Base-by-base conservation (phyloP, 257 asterid species). In the Solanum tacnaense region DNA sequence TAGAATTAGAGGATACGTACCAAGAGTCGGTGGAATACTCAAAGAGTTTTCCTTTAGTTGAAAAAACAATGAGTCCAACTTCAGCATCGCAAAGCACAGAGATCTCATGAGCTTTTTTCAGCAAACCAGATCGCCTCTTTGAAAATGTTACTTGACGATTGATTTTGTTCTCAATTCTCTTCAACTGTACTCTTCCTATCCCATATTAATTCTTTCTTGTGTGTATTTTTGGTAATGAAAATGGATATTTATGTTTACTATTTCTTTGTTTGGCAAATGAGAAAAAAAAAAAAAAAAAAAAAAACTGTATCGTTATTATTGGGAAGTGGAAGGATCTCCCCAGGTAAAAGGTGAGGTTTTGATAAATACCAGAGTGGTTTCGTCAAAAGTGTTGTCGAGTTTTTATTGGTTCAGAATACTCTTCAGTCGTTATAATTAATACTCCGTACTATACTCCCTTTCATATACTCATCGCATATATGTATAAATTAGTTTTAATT, bases 1-100 rank as follows among this genome's bases (percentile, higher is more conserved):
- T 39, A 73, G 18, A 15, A 52, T 56, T 46, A 4, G 58, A 18
- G 10, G 23, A 56, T 4, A n/a, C 85, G 44, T 89, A 96, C 99
- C 98, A 91, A 21, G 99, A 93, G 89, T 96, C 95, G 16, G 99
- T 89, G 7, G 99, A 94, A 81, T 95, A 96, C 87, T 96, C 92
- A 41, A 91, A 93, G 82, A 96, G 93, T 88, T 96, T 96, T 2
- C 99, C 99, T 87, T 95, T 96, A 23, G 95, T 90, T 1, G 99
- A 96, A 31, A 96, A 96, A 31, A 96, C 96, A 39, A 96, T 96
- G 87, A 96, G 84, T 0, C 95, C 99, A 5, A 96, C 98, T 60
- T 96, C 96, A 3, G 98, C 98, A 88, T 96, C 98, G 83, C 98
- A 95, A 18, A 95, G 97, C 13, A 95, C 94, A 13, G 98, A 95